These are phyloP conservation scores for Botryotinia convoluta DNA, from an alignment of 2,329 filamentous ascomycete genomes.

Conservation along the genomic window DNA sequence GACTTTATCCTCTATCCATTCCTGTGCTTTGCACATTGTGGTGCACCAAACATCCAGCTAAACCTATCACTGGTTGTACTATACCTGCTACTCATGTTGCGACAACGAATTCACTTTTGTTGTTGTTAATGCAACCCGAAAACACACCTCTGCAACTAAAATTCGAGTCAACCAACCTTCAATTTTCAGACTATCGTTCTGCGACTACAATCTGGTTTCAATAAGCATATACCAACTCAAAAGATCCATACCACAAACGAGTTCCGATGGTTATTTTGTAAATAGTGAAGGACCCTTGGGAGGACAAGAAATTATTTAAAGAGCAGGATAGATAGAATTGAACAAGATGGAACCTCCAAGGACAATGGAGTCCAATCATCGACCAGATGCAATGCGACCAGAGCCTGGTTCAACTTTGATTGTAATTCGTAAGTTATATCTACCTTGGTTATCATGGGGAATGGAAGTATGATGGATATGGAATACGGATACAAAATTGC, in stretches of 20 bases:
- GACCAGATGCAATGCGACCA: slow-evolving; percentile 43
- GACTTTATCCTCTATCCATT: background rate
- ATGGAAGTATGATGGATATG: background rate
- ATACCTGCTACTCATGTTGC: slow-evolving; percentile 16
- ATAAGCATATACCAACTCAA: background rate
- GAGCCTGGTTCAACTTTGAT: slow-evolving; percentile 65
- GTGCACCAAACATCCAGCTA: slow-evolving; percentile 1
- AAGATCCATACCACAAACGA: background rate
- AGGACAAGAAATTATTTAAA: background rate
- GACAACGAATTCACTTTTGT: slow-evolving; percentile 19
- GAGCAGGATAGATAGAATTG: slow-evolving; percentile 22
- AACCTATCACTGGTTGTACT: background rate
- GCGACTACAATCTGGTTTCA: background rate
- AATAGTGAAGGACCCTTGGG: background rate
- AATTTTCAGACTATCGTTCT: background rate
- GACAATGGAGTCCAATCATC: slow-evolving; percentile 41
- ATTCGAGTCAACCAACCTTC: background rate
- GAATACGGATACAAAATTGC: slow-evolving; percentile 13
- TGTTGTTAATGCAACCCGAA: slow-evolving; percentile 13
- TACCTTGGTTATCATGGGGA: background rate
- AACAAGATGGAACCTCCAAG: slow-evolving; percentile 43
- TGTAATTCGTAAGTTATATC: slow-evolving; percentile 69
- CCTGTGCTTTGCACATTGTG: background rate
- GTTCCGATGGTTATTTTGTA: slow-evolving; percentile 11
- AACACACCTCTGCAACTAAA: background rate